Conservation (phyloP, 805 yeast genomes). For the Candida anglica region DNA sequence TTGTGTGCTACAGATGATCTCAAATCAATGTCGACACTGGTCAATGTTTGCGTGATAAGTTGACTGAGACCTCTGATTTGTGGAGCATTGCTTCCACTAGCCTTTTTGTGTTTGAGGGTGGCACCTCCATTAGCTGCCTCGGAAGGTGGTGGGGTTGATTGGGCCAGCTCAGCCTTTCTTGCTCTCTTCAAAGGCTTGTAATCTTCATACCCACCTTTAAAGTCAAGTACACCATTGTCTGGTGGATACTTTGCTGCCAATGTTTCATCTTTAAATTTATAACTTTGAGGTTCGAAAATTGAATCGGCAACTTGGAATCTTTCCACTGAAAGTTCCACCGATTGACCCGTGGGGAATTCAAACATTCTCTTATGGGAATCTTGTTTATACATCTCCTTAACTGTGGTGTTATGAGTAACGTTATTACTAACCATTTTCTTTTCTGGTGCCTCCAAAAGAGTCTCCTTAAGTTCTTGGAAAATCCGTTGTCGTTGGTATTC, state of each 20-base stretch:
- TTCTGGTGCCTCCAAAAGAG: conserved; percentile 54
- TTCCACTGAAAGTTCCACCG: conserved; percentile 54
- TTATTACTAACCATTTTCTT: conserved; percentile 20
- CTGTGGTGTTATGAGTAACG: conserved; percentile 14
- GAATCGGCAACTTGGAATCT: conserved; percentile 67
- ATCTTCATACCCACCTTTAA: conserved; percentile 51
- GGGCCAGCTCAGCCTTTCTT: conserved; percentile 37
- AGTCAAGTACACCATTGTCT: conserved; percentile 49
- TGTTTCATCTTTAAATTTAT: conserved; percentile 24
- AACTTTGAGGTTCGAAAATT: conserved; percentile 60
- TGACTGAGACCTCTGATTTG: conserved; percentile 51
- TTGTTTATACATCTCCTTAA: conserved; percentile 23
- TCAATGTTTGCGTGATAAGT: conserved; percentile 52
- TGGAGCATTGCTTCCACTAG: conserved; percentile 5
- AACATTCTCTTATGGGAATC: conserved; percentile 42
- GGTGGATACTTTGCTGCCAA: conserved; percentile 25
- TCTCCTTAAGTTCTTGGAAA: conserved; percentile 73
- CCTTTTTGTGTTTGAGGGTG: neutral
- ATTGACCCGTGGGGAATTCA: conserved; percentile 77
- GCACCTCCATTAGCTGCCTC: conserved; percentile 1
- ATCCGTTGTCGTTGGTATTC: conserved; percentile 54
- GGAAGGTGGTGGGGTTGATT: conserved; percentile 24
- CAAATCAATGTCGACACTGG: conserved; percentile 71
- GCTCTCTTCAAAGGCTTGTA: conserved; percentile 72
- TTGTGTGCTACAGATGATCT: conserved; percentile 86